Conservation (phyloP, 805 yeast species). For the Brettanomyces nanus region DNA sequence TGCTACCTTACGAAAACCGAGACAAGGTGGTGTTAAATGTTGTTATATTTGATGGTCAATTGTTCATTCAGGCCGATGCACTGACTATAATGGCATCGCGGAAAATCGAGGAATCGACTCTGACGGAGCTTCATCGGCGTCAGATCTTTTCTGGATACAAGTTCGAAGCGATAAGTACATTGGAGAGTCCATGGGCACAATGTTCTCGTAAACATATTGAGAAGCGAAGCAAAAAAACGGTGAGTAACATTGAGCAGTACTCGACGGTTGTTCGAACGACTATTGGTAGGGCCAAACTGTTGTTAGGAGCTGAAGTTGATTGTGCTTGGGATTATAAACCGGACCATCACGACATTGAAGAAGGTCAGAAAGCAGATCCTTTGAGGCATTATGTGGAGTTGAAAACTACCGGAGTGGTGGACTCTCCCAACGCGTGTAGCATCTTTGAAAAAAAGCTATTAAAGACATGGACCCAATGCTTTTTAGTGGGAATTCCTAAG, state of each 20-base stretch:
- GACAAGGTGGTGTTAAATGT: conserved; percentile 57
- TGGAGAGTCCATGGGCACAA: conserved; percentile 68
- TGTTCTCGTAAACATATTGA: conserved; percentile 63
- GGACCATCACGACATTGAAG: conserved; percentile 2
- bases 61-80: conserved; percentile 46
- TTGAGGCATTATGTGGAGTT: conserved; percentile 76
- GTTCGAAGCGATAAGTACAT: conserved; percentile 72
- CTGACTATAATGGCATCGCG: conserved; percentile 24
- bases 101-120: conserved; percentile 21
- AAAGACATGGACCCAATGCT: conserved; percentile 90
- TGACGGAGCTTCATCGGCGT: conserved; percentile 26
- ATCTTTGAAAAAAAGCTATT: conserved; percentile 71
- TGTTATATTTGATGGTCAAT: conserved; percentile 65
- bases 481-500: conserved; percentile 74
- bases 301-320: conserved; percentile 88
- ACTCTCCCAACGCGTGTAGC: conserved; percentile 46
- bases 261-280: conserved; percentile 79
- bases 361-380: conserved; percentile 30
- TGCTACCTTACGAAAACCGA: conserved; percentile 51
- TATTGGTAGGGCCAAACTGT: conserved; percentile 59
- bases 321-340: conserved; percentile 81
- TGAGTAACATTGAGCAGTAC: conserved; percentile 70
- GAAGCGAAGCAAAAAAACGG: conserved; percentile 47
- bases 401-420: conserved; percentile 59
- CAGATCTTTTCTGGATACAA: conserved; percentile 69